A percentile compares a stretch with the other conserved stretches of the same genome.
Evolutionary conservation across 208 protist genomes (phyloP).

Genomic region (Porcisia deanei): DNA sequence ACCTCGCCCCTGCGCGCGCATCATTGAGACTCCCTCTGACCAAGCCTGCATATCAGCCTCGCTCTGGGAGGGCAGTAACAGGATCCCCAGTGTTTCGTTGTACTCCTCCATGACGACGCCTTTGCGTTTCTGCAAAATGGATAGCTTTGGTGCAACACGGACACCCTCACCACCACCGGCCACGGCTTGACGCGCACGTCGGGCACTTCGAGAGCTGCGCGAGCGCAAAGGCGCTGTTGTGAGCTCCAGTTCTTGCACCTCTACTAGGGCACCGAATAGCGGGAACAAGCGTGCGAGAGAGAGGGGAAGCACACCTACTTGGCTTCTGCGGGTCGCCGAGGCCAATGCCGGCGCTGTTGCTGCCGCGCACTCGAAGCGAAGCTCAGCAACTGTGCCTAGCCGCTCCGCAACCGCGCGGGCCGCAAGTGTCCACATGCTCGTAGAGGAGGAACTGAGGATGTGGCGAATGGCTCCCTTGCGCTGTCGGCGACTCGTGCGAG

Average conservation of each 20-base stretch:
- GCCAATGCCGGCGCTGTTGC: background rate
- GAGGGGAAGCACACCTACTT: slow-evolving; percentile 21
- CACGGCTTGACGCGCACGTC: slow-evolving; percentile 1
- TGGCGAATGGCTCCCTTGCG: slow-evolving; percentile 7
- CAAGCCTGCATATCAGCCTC: slow-evolving; percentile 10
- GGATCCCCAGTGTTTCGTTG: slow-evolving; percentile 22
- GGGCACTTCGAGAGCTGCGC: slow-evolving; percentile 14
- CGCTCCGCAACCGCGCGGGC: slow-evolving; percentile 17
- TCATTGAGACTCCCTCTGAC: background rate
- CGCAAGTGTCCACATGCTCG: slow-evolving; percentile 22
- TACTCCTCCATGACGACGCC: slow-evolving; percentile 44
- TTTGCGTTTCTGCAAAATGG: slow-evolving; percentile 15
- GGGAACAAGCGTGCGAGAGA: slow-evolving; percentile 43
- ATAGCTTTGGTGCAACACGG: background rate
- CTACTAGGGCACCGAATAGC: slow-evolving; percentile 38
- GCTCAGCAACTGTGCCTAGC: background rate
- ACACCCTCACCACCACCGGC: background rate
- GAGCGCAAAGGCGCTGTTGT: background rate
- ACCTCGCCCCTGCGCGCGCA: background rate
- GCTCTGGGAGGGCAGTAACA: slow-evolving; percentile 19
- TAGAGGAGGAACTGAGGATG: background rate
- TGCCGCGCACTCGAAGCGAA: slow-evolving; percentile 3
- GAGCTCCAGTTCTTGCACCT: slow-evolving; percentile 32
- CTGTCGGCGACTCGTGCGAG: slow-evolving; percentile 13
- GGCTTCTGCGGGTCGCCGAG: background rate